Evolutionary conservation across 73 alveolate genomes (phyloP).

Genomic region (Uronychia binucleata): DNA sequence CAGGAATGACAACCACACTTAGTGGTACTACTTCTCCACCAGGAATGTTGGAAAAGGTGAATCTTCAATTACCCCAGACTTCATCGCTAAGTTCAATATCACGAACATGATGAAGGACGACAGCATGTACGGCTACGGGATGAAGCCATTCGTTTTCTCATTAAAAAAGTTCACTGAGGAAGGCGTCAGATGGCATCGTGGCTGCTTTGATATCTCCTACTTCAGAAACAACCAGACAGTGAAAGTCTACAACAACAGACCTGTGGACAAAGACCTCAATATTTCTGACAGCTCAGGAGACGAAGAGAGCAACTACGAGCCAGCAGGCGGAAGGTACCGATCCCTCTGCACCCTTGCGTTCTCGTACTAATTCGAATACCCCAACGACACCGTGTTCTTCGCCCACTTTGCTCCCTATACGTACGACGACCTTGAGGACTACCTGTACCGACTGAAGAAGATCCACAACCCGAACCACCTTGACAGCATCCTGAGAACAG

Average conservation of each 20-base stretch:
- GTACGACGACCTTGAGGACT: slow-evolving; percentile 66
- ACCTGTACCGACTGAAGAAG: slow-evolving; percentile 13
- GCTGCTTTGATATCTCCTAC: slow-evolving; percentile 29
- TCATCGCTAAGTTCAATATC: slow-evolving; percentile 5
- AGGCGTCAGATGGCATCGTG: slow-evolving; percentile 39
- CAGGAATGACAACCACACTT: slow-evolving; percentile 24
- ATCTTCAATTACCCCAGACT: background rate
- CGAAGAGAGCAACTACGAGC: background rate
- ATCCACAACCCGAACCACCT: slow-evolving; percentile 8
- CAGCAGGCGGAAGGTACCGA: background rate
- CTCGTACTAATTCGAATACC: slow-evolving; percentile 75
- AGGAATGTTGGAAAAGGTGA: slow-evolving; percentile 9
- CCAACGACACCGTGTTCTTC: slow-evolving; percentile 88
- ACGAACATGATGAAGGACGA: slow-evolving; percentile 45
- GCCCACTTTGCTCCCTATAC: slow-evolving; percentile 94
- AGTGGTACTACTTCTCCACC: slow-evolving; percentile 41
- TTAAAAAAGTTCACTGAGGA: slow-evolving; percentile 12
- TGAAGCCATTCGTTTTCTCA: slow-evolving; percentile 43
- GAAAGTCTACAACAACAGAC: background rate
- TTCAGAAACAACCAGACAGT: background rate
- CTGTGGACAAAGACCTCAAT: slow-evolving; percentile 33
- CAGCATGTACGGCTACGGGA: slow-evolving; percentile 32
- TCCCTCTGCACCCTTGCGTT: slow-evolving; percentile 80
- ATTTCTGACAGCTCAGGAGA: slow-evolving; percentile 18
- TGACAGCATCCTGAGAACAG: slow-evolving; percentile 25